Evolutionary conservation across 805 yeast species (phyloP).

Genomic region (Saccharomycopsis sp.): DNA sequence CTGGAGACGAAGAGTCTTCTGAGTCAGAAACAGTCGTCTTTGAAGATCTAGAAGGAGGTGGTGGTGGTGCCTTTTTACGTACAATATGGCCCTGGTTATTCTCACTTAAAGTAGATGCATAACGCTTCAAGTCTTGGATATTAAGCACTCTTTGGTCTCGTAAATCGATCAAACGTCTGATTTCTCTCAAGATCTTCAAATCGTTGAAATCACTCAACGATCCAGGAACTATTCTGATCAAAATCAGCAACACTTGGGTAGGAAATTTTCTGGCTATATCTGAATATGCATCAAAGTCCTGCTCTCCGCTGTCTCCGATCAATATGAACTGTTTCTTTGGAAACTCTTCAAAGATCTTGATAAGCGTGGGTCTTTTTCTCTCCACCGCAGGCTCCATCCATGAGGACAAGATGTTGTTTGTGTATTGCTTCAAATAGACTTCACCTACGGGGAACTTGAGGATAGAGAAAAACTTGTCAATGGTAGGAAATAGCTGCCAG

Average conservation of each 20-base stretch:
- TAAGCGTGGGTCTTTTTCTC: constrained; percentile 63
- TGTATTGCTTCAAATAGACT: constrained; percentile 78
- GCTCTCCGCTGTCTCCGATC: constrained; percentile 94
- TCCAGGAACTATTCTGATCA: constrained; percentile 67
- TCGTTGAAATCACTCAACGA: constrained; percentile 54
- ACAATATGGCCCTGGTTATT: neutral
- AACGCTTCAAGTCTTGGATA: neutral
- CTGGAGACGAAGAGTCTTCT: constrained; percentile 11
- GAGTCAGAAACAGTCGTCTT: neutral
- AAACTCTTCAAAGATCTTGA: constrained; percentile 61
- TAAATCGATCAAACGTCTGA: constrained; percentile 7
- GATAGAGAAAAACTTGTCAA: constrained; percentile 43
- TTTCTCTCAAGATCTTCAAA: constrained; percentile 19
- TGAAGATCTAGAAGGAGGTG: constrained; percentile 9
- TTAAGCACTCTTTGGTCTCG: neutral
- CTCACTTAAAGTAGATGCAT: neutral
- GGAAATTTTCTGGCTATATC: constrained; percentile 61
- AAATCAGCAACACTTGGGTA: constrained; percentile 61
- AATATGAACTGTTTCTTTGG: constrained; percentile 72
- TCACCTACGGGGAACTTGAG: constrained; percentile 72
- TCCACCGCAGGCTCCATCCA: constrained; percentile 83
- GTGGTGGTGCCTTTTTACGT: constrained; percentile 2
- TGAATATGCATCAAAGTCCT: constrained; percentile 86
- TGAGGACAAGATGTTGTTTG: constrained; percentile 73
- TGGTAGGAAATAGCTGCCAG: constrained; percentile 70